Percentiles rank a stretch among this genome's conserved stretches.
Evolutionary conservation across 768 basidiomycete species (phyloP).

Genomic region (button mushroom (Agaricus bisporus)): DNA sequence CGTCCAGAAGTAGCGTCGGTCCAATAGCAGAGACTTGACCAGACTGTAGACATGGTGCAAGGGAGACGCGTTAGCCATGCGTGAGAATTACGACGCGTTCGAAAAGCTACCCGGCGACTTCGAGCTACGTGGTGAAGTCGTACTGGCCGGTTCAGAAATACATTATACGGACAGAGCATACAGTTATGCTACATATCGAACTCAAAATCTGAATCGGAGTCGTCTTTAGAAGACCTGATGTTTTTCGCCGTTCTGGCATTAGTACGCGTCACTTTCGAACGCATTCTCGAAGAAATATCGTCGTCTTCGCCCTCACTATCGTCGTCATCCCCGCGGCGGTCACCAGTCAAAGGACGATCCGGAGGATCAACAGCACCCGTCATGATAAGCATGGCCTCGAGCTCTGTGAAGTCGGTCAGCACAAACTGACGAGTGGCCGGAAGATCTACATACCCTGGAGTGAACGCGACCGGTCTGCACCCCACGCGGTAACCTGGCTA

Average conservation of each 20-base stretch:
- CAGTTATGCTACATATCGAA: slow-evolving; percentile 49
- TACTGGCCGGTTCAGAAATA: neutral
- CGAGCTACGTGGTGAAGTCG: neutral
- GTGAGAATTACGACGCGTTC: neutral
- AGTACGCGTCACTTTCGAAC: slow-evolving; percentile 51
- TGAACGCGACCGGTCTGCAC: slow-evolving; percentile 68
- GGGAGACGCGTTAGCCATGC: slow-evolving; percentile 14
- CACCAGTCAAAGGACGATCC: slow-evolving; percentile 32
- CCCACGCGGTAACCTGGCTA: slow-evolving; percentile 83
- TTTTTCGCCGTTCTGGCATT: slow-evolving; percentile 50
- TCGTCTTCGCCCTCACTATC: slow-evolving; percentile 39
- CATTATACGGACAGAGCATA: too few relatives aligned
- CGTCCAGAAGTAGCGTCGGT: slow-evolving; percentile 59
- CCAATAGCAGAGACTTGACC: slow-evolving; percentile 35
- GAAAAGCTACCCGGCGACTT: neutral
- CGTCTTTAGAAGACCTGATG: slow-evolving; percentile 39
- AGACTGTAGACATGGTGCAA: slow-evolving; percentile 17
- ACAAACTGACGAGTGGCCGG: slow-evolving; percentile 2
- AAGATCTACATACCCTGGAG: slow-evolving; percentile 56
- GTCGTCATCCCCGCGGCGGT: slow-evolving; percentile 35
- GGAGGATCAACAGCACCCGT: slow-evolving; percentile 60
- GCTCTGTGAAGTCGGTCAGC: slow-evolving; percentile 34
- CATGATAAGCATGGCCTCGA: slow-evolving; percentile 64
- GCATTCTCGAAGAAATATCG: slow-evolving; percentile 47
- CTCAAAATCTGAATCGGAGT: slow-evolving; percentile 78